Base-by-base conservation (phyloP, 2,329 filamentous ascomycete genomes). In the Aspergillus niger region DNA sequence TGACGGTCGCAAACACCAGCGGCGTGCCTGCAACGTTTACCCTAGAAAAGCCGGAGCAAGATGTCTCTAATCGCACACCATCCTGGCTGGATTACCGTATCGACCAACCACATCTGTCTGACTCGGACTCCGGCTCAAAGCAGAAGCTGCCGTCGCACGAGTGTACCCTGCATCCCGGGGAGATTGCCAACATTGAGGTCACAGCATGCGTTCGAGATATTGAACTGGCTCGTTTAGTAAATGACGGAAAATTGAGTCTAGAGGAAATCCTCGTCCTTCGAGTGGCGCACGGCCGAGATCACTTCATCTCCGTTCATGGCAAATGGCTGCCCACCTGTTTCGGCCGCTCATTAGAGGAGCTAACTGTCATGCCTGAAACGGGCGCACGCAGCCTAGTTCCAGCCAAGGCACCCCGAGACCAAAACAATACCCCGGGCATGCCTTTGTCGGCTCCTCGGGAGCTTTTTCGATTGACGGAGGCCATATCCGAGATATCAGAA, bases 1-100 rank as follows among this genome's bases (percentile, higher is more conserved):
- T 98, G 47, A 98, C 93, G 0, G 86, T 99, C 58, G 95, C 95
- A 26, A 99, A 99, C 68, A 99, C 95, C 0, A 90, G 95, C 2
- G 85, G 91, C 28, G 91, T 96, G 0, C 77, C 88, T 2, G 93
- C 95, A 0, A 90, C 82, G 0, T 89, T 97, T 69, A 85, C 84
- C 1, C 96, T 99, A 72, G 89, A 92, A 60, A 88, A 88, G 63
- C 89, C 90, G 2, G 76, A 78, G 2, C 78, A 79, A 2, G 77
- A 80, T 1, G 80, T 79, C 5, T 72, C 77, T 38, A 68, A 74
- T 76, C 74, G 79, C 5, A 76, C 81, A 2, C 83, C 87, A 1
- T 75, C 80, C 8, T 98, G 94, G 93, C 80, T 97, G 15, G 84
- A 82, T 20, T 83, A 92, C 0, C 82, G 81, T 0, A 89, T 95